A percentile compares a stretch with the other conserved stretches of the same genome.
phyloP scores from a whole-genome alignment of 2,329 filamentous ascomycete species.

The Talaromyces verruculosus region DNA sequence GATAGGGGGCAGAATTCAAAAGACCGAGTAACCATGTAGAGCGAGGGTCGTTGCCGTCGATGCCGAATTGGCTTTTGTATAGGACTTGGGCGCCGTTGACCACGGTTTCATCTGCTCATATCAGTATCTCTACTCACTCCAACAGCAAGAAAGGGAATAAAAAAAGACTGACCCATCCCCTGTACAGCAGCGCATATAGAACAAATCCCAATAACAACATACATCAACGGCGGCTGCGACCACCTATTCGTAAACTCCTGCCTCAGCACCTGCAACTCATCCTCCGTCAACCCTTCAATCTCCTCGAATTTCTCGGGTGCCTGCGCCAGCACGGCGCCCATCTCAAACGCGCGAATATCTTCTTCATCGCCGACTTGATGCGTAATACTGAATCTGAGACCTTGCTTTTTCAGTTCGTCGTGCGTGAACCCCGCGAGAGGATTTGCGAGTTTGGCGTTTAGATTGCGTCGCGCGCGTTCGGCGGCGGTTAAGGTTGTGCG shows the following conservation, averaged over 20 bases:
- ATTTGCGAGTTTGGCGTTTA: constrained; percentile 55
- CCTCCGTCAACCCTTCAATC: constrained; percentile 55
- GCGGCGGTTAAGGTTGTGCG: constrained; percentile 35
- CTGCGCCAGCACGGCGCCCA: constrained; percentile 61
- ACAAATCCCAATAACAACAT: constrained; percentile 65
- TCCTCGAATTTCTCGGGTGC: constrained; percentile 53
- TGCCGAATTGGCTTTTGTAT: constrained; percentile 62
- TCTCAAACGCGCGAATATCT: constrained; percentile 59
- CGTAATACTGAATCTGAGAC: constrained; percentile 58
- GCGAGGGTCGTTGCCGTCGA: constrained; percentile 49
- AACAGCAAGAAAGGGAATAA: not conserved
- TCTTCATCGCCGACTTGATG: constrained; percentile 57
- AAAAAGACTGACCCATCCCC: constrained; percentile 56
- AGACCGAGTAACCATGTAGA: constrained; percentile 63
- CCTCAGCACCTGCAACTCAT: constrained; percentile 59
- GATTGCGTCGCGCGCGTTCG: constrained; percentile 42
- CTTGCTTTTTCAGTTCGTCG: constrained; percentile 56
- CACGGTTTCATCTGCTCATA: constrained; percentile 61
- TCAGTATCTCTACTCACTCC: not conserved
- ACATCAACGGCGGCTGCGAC: constrained; percentile 66
- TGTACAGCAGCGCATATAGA: constrained; percentile 70
- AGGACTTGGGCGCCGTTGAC: constrained; percentile 69
- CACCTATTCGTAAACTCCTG: constrained; percentile 66
- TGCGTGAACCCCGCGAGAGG: constrained; percentile 52
- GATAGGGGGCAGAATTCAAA: constrained; percentile 57